phyloP scores from a whole-genome alignment of 228 moss, liverwort and hornwort species.

The Sphagnum fallax region DNA sequence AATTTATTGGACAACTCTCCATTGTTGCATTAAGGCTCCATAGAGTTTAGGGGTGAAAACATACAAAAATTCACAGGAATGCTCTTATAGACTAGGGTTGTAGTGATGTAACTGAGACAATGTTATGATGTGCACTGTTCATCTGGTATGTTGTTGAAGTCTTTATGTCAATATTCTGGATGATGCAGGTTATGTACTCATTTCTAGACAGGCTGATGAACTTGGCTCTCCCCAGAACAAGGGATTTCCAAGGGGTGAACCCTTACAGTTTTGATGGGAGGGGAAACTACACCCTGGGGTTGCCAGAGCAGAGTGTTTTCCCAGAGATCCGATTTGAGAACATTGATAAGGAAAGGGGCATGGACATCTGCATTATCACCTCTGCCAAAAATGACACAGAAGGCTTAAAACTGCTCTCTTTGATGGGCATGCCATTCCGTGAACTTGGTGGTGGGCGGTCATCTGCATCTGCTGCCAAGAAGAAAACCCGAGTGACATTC shows the following conservation, averaged over 20 bases:
- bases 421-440: slow-evolving; percentile 94
- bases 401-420: slow-evolving; percentile 63
- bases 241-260: slow-evolving; percentile 95
- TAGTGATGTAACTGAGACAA: no score
- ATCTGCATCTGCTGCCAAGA: slow-evolving; percentile 65
- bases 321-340: slow-evolving; percentile 91
- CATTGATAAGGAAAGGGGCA: slow-evolving; percentile 76
- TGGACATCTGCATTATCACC: slow-evolving; percentile 83
- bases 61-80: no score
- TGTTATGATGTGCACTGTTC: no score
- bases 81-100: no score
- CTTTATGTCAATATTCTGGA: background rate
- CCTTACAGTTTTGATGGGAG: slow-evolving; percentile 89
- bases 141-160: no score
- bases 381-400: slow-evolving; percentile 69
- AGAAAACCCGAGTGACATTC: slow-evolving; percentile 37
- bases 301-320: slow-evolving; percentile 89
- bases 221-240: slow-evolving; percentile 81
- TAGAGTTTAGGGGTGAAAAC: no score
- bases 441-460: slow-evolving; percentile 62
- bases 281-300: slow-evolving; percentile 84
- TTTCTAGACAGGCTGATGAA: slow-evolving; percentile 85
- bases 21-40: no score
- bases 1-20: no score
- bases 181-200: slow-evolving; percentile 77